Base-by-base conservation (phyloP, 2,329 filamentous ascomycete species). In the Aureobasidium uvarum region DNA sequence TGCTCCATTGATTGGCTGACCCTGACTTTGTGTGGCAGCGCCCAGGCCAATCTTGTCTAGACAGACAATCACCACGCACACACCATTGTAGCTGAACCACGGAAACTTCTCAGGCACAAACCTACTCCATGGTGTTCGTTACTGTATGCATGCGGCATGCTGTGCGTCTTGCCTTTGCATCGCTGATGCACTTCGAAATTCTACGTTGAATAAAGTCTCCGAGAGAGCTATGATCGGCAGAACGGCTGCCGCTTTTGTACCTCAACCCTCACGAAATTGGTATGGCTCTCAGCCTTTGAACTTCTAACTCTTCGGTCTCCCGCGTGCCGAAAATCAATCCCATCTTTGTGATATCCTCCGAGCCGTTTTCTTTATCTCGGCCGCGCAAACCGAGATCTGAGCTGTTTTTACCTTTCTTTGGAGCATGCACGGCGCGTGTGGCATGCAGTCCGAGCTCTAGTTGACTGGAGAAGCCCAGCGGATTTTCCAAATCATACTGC, bases 381-480 rank as follows among this genome's bases (percentile, higher is more conserved):
- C 43, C 39, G 23, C 38, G 20, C 10, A 18, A 28, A 48, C 31
- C 28, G n/a, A 48, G 56, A 48, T 36, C 28, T 23, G 56, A 59
- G 31, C 8, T 36, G 41, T 11, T 33, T 45, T 36, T 46, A 39
- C 56, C 56, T 48, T 36, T 46, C 25, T 48, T 59, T 16, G 31
- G 56, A 46, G 16, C 28, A 41, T 62, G 43, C 45, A 62, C n/a
- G 6, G 43, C 41, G 20, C 39, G n/a, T 45, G n/a, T 14, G 36
- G 4, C 31, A 16, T 18, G 46, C 16, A 33, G 54, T 31, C 54
- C 54, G 54, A 58, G 62, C 51, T 56, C 50, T 48, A 56, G 23
- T 20, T 45, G 52, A 45, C 33, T 52, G 48, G 39, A 54, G 62
- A 67, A 62, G 52, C 68, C 65, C 25, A 76, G 75, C 70, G 66